These are phyloP conservation scores for Colletotrichum kahawae DNA, from an alignment of 2,329 filamentous ascomycete species.

Conservation along the genomic window DNA sequence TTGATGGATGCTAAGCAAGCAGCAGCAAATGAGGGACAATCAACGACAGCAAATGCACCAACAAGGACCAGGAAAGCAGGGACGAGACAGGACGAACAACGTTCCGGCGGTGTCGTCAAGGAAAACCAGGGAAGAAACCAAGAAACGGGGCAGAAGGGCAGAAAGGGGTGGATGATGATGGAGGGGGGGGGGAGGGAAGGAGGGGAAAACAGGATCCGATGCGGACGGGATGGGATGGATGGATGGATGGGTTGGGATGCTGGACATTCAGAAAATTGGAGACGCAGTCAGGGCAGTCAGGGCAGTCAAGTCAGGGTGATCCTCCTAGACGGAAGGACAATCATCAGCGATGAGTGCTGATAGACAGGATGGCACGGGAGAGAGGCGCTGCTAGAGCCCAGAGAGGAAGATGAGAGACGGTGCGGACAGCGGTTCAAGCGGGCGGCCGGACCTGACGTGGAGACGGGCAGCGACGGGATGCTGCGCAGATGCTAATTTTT, in stretches of 20 bases:
- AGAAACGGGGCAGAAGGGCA: not conserved
- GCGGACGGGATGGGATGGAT: not conserved
- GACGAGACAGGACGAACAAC: constrained; percentile 21
- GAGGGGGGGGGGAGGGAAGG: not conserved
- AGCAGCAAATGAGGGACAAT: constrained; percentile 18
- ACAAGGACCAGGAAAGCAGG: constrained; percentile 4
- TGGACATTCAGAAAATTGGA: not conserved
- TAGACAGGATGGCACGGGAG: not conserved
- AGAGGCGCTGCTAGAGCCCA: not conserved
- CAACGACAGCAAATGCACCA: not conserved
- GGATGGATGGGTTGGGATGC: not conserved
- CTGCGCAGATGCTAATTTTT: not conserved
- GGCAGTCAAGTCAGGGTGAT: not conserved
- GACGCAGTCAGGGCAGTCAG: not conserved
- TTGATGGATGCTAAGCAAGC: constrained; percentile 14
- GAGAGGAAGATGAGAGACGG: not conserved
- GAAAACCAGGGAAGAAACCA: not conserved
- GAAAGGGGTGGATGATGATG: not conserved
- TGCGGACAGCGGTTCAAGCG: not conserved
- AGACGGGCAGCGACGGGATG: not conserved
- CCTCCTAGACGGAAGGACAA: not conserved
- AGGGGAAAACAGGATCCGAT: constrained; percentile 1
- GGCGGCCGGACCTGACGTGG: not conserved
- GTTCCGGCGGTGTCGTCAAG: constrained; percentile 19
- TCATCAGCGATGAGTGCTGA: not conserved